Base-by-base conservation (phyloP, 805 yeast species). In the Cyberlindnera saturnus region DNA sequence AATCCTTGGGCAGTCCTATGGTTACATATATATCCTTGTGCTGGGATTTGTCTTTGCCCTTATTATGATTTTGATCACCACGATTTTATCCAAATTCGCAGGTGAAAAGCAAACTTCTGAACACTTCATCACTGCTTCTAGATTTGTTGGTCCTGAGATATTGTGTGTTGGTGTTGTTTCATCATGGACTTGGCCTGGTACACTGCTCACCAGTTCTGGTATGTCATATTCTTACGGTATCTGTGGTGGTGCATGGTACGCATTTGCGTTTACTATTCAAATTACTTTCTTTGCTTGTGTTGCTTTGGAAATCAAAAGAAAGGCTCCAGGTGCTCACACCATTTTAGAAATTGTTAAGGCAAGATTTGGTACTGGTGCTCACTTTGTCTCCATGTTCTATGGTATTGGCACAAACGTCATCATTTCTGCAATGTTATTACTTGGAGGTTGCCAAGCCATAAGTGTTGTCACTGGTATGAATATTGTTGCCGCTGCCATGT, bases 111-210 rank as follows among this genome's bases (percentile, higher is more conserved):
- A 69, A 53, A 64, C 65, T 43, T 68, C 72, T 2, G 73, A 69
- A 40, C 59, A 61, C 53, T 67, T 68, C 46, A 56, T 66, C 4
- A 67, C 72, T 2, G 73, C 73, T n/a, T 61, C 65, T 18, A 59
- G 73, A 52, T 57, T 57, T 34, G 65, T 67, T 35, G 57, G 60
- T 36, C 56, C 70, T 9, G 72, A 70, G n/a, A 49, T 40, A 34
- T n/a, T 69, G 14, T 62, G 67, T 18, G 64, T 69, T 16, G 64
- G 64, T 6, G 64, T 64, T 11, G 67, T 66, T 11, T 62, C 70
- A 6, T 62, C 71, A 2, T 72, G 77, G 76, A 66, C 71, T 13
- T 69, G 73, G 70, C 66, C 69, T 9, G 65, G 64, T 44, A 71
- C 66, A 36, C 57, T 63, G 37, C 56, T 62, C 33, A 49, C 59